Evolutionary conservation across 768 basidiomycete genomes (phyloP).

Genomic region (Suillus tomentosus): DNA sequence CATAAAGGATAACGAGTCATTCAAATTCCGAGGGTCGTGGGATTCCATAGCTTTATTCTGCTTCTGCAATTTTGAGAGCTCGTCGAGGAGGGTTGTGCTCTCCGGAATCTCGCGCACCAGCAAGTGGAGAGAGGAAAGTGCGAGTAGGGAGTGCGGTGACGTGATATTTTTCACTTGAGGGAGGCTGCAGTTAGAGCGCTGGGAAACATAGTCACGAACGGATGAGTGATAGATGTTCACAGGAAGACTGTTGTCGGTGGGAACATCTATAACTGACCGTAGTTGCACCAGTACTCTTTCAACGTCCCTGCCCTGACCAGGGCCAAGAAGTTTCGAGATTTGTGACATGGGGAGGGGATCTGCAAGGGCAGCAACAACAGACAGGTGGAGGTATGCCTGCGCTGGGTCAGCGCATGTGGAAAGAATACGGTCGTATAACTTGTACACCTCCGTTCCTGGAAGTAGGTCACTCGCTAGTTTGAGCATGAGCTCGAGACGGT

Average conservation of each 20-base stretch:
- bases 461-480: neutral
- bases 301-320: neutral
- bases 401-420: neutral
- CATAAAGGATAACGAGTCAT: neutral
- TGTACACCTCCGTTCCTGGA: constrained; percentile 1
- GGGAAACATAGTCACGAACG: neutral
- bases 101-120: neutral
- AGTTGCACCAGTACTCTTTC: neutral
- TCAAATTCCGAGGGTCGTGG: neutral
- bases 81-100: neutral
- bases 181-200: neutral
- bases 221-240: neutral
- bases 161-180: neutral
- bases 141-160: neutral
- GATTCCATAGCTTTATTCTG: neutral
- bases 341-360: neutral
- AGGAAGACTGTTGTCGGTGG: neutral
- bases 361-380: neutral
- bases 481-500: neutral
- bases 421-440: neutral
- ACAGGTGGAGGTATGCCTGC: neutral
- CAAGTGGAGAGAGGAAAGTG: neutral
- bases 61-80: neutral
- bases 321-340: neutral
- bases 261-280: neutral